These are phyloP conservation scores for Neonectria hederae DNA, from an alignment of 2,329 filamentous ascomycete species.

Conservation along the genomic window DNA sequence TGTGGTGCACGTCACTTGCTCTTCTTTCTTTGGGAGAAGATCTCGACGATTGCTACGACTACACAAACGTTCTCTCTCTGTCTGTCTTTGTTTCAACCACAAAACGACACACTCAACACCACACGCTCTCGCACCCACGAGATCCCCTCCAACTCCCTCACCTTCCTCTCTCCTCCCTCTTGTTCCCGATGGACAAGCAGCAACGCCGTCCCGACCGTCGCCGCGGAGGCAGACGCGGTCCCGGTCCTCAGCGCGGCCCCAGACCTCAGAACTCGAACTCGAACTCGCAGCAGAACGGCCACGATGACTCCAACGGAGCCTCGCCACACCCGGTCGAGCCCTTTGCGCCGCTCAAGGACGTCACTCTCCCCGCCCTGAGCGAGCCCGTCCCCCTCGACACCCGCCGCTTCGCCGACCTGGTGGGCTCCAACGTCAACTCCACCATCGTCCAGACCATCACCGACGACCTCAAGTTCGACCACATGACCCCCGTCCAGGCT, in stretches of 20 bases:
- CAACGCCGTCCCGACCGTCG: slow-evolving; percentile 2
- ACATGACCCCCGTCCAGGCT: slow-evolving; percentile 66
- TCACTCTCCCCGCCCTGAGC: not conserved
- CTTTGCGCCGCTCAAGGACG: not conserved
- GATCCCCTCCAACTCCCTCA: not conserved
- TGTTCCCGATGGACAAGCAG: slow-evolving; percentile 2
- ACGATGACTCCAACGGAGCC: not conserved
- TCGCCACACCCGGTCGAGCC: not conserved
- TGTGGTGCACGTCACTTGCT: not conserved
- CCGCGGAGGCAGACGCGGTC: not conserved
- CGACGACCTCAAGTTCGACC: slow-evolving; percentile 58
- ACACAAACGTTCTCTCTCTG: not conserved
- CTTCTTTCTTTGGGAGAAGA: not conserved
- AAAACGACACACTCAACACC: too few relatives aligned
- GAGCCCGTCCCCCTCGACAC: slow-evolving; percentile 53
- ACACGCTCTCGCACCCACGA: not conserved
- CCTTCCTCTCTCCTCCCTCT: not conserved
- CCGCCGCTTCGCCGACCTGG: slow-evolving; percentile 58
- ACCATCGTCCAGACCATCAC: slow-evolving; percentile 59
- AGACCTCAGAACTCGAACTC: not conserved
- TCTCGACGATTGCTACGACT: not conserved
- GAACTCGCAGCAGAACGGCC: not conserved
- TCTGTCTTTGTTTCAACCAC: not conserved
- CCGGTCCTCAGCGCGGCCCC: not conserved
- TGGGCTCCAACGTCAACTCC: slow-evolving; percentile 53